Evolutionary conservation across 257 asterid species (phyloP), one percentile per base, ranked within the genome.

Genomic region (Voacanga thouarsii): DNA sequence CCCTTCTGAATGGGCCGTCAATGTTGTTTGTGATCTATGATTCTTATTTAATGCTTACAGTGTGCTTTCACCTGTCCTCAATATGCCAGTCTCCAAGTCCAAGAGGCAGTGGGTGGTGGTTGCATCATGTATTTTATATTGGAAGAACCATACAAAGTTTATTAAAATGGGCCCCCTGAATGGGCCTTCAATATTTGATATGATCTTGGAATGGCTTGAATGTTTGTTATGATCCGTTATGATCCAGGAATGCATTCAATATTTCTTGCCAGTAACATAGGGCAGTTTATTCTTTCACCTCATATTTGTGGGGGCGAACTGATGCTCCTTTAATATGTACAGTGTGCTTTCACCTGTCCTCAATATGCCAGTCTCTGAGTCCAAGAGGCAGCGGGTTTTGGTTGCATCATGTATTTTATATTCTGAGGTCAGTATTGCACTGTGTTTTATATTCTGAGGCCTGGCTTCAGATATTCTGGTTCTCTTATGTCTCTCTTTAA

Each of bases 21-120:
- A 33, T 37, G 77, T 12, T 73, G 53, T 2, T 50, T 50, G 45
- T 43, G 44, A 41, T 55, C 59, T 14, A 5, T 85, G 78, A 86
- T 80, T 79, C 43, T 60, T 44, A 23, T 66, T 77, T 82, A 68
- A 71, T 82, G 76, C 41, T 30, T 88, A 74, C 99, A 95, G 99
- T 79, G 98, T 95, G 79, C 86, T 95, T 84, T 93, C 98, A 80
- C 99, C 99, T 74, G 78, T 95, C 84, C 86, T 95, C 86, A 93
- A 93, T 87, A 91, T 88, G 97, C 94, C 97, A 74, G 83, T 95
- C 78, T 84, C 98, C 30, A 97, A 95, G 92, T 88, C 87, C 71
- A 95, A 89, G 89, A 90, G 99, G 82, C 99, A 91, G 84, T 87
- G 98, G 70, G 98, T 95, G 78, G 80, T 95, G 92, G 99, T 91